A percentile compares a stretch with the other conserved stretches of the same genome.
These are phyloP conservation scores for Yarrowia bubula DNA, from an alignment of 805 yeast genomes.

Conservation along the genomic window DNA sequence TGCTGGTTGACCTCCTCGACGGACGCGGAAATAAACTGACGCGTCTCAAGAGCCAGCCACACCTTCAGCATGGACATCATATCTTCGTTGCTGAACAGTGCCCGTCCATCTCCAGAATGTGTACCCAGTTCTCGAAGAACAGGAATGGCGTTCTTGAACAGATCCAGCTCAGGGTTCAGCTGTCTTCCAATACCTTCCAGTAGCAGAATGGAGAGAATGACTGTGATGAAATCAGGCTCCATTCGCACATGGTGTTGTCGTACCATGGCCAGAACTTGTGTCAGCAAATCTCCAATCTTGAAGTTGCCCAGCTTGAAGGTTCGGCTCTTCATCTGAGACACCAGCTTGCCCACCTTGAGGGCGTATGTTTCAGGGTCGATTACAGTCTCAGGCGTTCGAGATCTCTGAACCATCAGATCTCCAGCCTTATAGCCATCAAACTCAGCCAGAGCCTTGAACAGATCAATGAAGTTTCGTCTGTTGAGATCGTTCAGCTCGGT, in stretches of 20 bases:
- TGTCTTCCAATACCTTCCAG: slow-evolving; percentile 95
- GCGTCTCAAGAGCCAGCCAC: slow-evolving; percentile 85
- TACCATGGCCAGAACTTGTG: slow-evolving; percentile 86
- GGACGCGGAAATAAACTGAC: slow-evolving; percentile 81
- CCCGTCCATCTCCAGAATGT: slow-evolving; percentile 53
- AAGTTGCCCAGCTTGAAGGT: slow-evolving; percentile 92
- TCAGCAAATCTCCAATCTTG: slow-evolving; percentile 85
- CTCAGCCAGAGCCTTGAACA: slow-evolving; percentile 82
- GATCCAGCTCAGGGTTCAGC: slow-evolving; percentile 86
- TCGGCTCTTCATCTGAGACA: slow-evolving; percentile 73
- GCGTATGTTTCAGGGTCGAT: slow-evolving; percentile 83
- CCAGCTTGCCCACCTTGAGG: slow-evolving; percentile 78
- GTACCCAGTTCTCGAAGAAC: slow-evolving; percentile 77
- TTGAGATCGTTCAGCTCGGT: slow-evolving; percentile 80
- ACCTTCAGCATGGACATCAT: slow-evolving; percentile 81
- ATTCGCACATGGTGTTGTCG: slow-evolving; percentile 90
- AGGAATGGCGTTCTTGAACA: slow-evolving; percentile 91
- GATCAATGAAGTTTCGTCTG: slow-evolving; percentile 79
- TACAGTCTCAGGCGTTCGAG: slow-evolving; percentile 92
- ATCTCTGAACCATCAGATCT: slow-evolving; percentile 90
- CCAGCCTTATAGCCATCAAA: slow-evolving; percentile 96
- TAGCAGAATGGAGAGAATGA: slow-evolving; percentile 86
- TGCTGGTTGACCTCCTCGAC: slow-evolving; percentile 61
- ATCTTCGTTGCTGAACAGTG: slow-evolving; percentile 41
- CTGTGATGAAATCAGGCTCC: slow-evolving; percentile 96